Conservation (phyloP, 2,329 filamentous ascomycete species). For the Trichoderma koningii region DNA sequence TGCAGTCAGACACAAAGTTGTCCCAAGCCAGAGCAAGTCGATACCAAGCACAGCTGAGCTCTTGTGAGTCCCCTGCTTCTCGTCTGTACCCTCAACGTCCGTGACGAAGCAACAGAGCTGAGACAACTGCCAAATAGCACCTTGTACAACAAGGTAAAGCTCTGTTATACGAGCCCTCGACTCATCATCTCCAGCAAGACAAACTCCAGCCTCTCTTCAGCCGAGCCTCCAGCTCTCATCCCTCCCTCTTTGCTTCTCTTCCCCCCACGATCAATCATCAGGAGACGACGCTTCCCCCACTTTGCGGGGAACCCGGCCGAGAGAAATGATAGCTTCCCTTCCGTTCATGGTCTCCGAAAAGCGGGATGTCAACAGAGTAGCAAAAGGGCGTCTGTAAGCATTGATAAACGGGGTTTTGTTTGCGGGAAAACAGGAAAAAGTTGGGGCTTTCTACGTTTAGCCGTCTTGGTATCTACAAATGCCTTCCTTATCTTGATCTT, state of each 20-base stretch:
- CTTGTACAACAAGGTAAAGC: too few relatives aligned
- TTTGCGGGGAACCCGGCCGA: slow-evolving; percentile 33
- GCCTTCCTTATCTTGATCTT: too few relatives aligned
- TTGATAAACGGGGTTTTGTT: neutral
- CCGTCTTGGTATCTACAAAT: too few relatives aligned
- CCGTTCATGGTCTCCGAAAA: slow-evolving; percentile 17
- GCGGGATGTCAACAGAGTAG: neutral
- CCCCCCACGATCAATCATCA: slow-evolving; percentile 18
- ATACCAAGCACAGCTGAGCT: neutral
- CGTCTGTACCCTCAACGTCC: neutral
- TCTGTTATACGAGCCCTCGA: neutral
- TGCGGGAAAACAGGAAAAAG: neutral
- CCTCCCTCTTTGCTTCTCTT: neutral
- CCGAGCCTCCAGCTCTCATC: neutral
- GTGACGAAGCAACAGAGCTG: neutral
- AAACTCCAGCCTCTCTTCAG: neutral
- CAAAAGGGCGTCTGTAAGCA: neutral
- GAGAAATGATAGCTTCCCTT: neutral
- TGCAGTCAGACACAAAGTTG: neutral
- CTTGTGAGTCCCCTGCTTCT: neutral
- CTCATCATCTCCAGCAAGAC: neutral
- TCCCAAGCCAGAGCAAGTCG: neutral
- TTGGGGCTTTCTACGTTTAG: neutral
- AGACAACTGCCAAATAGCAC: neutral
- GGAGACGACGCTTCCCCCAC: slow-evolving; percentile 20